Evolutionary conservation across 225 moss, liverwort and hornwort species (phyloP), one percentile per base, ranked within the genome.

Genomic region (Lunularia cruciata): DNA sequence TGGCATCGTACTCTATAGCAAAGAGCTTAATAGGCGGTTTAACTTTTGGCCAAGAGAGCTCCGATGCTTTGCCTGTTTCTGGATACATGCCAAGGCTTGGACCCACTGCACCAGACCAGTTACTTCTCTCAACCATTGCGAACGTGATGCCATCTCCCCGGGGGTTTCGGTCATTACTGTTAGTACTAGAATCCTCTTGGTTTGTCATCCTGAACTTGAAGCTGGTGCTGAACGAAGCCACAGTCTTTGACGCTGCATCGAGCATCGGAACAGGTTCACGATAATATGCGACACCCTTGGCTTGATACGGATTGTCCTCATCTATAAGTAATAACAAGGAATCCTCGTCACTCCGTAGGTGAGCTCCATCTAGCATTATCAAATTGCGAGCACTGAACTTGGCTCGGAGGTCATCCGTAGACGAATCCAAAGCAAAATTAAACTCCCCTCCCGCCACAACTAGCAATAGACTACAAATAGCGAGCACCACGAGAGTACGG

Each of bases 121-220:
- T 37, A 6, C 2, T 8, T 10, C 11, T 32, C 6, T 55, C 31
- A 19, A 60, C 67, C 6, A 78, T 33, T 16, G 54, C 73, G 9
- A 73, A 69, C 22, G 78, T 73, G 73, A 69, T 69, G 14, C 78
- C 73, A 49, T 78, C 73, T 5, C 78, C 73, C 0, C 45, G 38
- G 32, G 3, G 31, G 15, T 67, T 33, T 0, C 18, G 45, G 16
- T 18, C 0, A 3, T 13, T 22, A 6, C 60, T 38, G 47, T 43
- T 67, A 27, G 26, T 55, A 5, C 1, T 27, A 14, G 55, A 26
- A 8, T 54, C 55, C 13, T 4, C 28, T 18, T 54, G 55, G 27
- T 39, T 3, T 36, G 36, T 38, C n/a, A n/a, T n/a, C n/a, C n/a
- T n/a, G n/a, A n/a, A n/a, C 10, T 26, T 38, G 69, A 69, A 69